Conservation (phyloP, 2,329 filamentous ascomycete genomes). For the Rosellinia necatrix region DNA sequence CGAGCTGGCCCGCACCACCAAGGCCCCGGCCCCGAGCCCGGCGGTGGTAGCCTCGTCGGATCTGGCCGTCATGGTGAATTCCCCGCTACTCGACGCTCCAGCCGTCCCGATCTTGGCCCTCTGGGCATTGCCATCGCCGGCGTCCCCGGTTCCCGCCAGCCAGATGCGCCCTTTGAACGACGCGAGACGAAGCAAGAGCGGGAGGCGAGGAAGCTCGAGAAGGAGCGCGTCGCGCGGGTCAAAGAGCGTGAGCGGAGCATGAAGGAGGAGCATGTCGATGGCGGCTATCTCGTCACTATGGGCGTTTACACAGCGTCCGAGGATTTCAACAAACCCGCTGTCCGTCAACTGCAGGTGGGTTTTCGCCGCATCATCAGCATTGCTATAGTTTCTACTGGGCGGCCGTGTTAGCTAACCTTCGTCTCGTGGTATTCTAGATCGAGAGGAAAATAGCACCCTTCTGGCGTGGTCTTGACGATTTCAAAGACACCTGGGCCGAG, state of each 20-base stretch:
- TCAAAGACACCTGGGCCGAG: constrained; percentile 87
- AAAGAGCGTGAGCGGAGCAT: constrained; percentile 91
- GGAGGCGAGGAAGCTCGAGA: constrained; percentile 83
- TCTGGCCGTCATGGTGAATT: constrained; percentile 20
- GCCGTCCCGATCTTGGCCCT: constrained; percentile 53
- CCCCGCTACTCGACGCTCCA: constrained; percentile 38
- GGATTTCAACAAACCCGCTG: constrained; percentile 87
- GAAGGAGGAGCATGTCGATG: constrained; percentile 89
- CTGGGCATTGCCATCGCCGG: constrained; percentile 48
- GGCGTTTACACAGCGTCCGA: constrained; percentile 91
- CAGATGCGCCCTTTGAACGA: constrained; percentile 60
- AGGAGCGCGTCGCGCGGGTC: constrained; percentile 73
- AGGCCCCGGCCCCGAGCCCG: constrained; percentile 12
- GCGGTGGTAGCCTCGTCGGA: constrained; percentile 6
- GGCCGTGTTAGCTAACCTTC: constrained; percentile 17
- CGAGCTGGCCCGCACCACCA: constrained; percentile 13
- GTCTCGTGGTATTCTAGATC: constrained; percentile 61
- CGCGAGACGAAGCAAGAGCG: constrained; percentile 90
- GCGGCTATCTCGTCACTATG: constrained; percentile 90
- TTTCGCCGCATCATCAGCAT: not conserved
- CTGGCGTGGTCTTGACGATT: constrained; percentile 91
- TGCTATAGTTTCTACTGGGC: not conserved
- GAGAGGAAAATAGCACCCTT: constrained; percentile 92
- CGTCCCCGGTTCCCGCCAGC: constrained; percentile 45
- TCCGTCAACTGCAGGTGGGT: constrained; percentile 86